Base-by-base conservation (phyloP, 1,284 basidiomycete genomes). In the Moesziomyces sp. region DNA sequence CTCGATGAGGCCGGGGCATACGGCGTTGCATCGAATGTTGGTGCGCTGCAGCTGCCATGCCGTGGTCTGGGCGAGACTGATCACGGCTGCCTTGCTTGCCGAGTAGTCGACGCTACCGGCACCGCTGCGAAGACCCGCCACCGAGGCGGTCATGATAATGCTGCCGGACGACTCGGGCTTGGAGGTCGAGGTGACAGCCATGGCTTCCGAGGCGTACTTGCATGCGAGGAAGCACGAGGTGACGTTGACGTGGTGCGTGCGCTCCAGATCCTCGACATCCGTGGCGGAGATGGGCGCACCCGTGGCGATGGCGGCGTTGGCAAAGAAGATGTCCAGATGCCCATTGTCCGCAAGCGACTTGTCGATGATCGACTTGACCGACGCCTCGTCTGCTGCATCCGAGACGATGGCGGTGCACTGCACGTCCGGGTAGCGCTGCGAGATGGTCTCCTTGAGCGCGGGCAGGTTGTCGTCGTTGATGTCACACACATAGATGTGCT, bases 81-180 rank as follows among this genome's bases (percentile, higher is more conserved):
- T 93, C 16, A 83, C 81, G 2, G 81, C 81, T 1, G 82, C 81
- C 54, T 83, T 83, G 40, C 53, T 60, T 10, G 82, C 82, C 54
- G 79, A 81, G 93, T 93, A 97, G 70, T 95, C 92, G 50, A 92
- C 84, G 0, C 92, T 87, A 3, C 94, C 94, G 6, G 91, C 94
- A 21, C 94, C 94, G 26, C 92, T 91, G 46, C 91, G 88, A 33
- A 95, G 82, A 18, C 94, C 94, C 30, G 94, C 94, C 63, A 93
- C 93, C 91, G 93, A 95, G 5, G 94, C 93, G 11, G 94, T 97
- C 82, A 97, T 84, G 71, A 97, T 90, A 76, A 97, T 93, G 76
- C 92, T 93, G 13, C 94, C 94, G 10, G 90, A 88, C 28, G 90
- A 88, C 49, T 87, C 79, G 3, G 87, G 86, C 62, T 87, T 87